Conservation (phyloP, 2,329 filamentous ascomycete species). For the Metarhizium rileyi region DNA sequence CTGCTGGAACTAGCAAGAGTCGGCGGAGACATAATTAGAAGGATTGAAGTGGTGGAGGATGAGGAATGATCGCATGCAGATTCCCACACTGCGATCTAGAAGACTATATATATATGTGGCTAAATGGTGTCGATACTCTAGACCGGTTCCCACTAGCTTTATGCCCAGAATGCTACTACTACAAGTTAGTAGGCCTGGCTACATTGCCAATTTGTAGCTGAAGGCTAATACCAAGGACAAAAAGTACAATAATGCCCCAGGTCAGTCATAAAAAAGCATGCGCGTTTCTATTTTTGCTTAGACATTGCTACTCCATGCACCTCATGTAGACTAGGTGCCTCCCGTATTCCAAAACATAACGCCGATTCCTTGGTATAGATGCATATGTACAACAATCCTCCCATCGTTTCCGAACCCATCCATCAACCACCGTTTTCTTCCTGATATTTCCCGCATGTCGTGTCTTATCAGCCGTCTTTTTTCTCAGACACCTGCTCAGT, state of each 20-base stretch:
- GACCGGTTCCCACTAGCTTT: too few species aligned
- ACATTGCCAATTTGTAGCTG: neutral
- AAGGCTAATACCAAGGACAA: neutral
- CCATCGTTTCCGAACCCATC: constrained; percentile 11
- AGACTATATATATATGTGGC: neutral
- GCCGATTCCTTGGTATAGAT: constrained; percentile 11
- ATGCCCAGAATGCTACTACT: neutral
- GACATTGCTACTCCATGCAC: constrained; percentile 2
- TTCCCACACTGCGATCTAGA: neutral
- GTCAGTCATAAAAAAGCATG: neutral
- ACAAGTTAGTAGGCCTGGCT: too few species aligned
- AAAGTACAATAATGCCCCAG: neutral
- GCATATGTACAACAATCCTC: constrained; percentile 16
- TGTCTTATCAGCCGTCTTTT: constrained; percentile 21
- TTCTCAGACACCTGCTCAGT: constrained; percentile 49
- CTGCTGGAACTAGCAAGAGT: constrained; percentile 63
- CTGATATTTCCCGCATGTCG: constrained; percentile 26
- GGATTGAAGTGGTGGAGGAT: constrained; percentile 41
- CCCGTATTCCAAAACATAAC: constrained; percentile 11
- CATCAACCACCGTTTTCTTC: constrained; percentile 14
- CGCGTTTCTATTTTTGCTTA: neutral
- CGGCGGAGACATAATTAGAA: constrained; percentile 57
- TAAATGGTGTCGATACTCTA: neutral
- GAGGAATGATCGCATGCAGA: neutral
- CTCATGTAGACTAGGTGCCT: neutral